Evolutionary conservation across 495 filamentous ascomycete species (phyloP), one percentile per base, ranked within the genome.

Genomic region (Penicillium macrosclerotiorum): DNA sequence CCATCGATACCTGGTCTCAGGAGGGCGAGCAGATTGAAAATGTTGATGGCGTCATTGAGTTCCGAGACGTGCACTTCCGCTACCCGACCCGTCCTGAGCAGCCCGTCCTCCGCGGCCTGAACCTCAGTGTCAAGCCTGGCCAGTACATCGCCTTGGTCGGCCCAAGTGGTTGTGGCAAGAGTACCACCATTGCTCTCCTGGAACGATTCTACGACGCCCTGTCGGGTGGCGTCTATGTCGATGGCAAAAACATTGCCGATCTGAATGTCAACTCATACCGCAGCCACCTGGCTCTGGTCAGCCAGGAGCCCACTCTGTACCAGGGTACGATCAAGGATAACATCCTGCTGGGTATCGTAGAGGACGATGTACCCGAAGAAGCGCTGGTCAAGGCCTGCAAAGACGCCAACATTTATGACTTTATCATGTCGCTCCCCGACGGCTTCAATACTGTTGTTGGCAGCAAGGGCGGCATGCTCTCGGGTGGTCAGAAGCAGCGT

Each of bases 351-450:
- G 88, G 88, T 16, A 74, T 75, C 8, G 77, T 80, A 39, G 65
- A 68, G 4, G 77, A 83, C 7, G 76, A 85, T 35, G 77, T 87
- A 13, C 62, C 79, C 0, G 88, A 94, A 31, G 84, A 82, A 27
- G 74, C 75, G 4, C 75, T 95, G 24, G 73, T 84, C 37, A 76
- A 84, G 51, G 88, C 86, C 11, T 93, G 89, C 73, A 84, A 82
- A 47, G 85, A 91, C 59, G 90, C 90, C 31, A 95, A 95, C 55
- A 95, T 95, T 54, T 89, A 90, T 62, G 88, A 93, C 54, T 95
- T 94, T 65, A 91, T 95, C 63, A 77, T 83, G 60, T 85, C 83
- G 33, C 68, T 84, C 11, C 81, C 83, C 17, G 85, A 92, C 5
- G 87, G 86, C 25, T 86, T 91, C 64, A 73, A 77, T 52, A 94